These are phyloP conservation scores for Lichtheimia corymbifera DNA, from an alignment of 371 early-diverging fungal genomes.

Conservation along the genomic window DNA sequence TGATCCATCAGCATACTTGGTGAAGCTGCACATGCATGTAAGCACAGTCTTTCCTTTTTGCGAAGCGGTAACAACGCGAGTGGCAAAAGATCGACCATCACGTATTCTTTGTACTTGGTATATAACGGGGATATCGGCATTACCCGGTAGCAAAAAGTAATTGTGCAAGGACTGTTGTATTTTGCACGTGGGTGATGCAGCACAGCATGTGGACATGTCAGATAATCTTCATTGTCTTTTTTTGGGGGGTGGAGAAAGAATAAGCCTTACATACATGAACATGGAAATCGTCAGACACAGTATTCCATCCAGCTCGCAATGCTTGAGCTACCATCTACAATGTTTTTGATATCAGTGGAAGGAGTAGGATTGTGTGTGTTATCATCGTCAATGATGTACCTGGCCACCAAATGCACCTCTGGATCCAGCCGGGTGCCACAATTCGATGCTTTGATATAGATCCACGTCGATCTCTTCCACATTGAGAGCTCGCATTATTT, in stretches of 20 bases:
- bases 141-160: conserved; percentile 38
- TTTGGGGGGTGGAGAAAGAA: background rate
- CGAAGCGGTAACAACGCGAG: conserved; percentile 39
- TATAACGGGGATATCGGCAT: conserved; percentile 39
- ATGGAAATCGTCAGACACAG: conserved; percentile 66
- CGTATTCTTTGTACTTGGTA: conserved; percentile 40
- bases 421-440: conserved; percentile 82
- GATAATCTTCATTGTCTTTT: too few relatives aligned
- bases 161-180: conserved; percentile 34
- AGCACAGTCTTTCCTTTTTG: conserved; percentile 43
- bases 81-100: conserved; percentile 45
- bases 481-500: conserved; percentile 41
- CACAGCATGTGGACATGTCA: too few relatives aligned
- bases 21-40: conserved; percentile 39
- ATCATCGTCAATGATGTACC: conserved; percentile 15
- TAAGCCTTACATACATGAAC: conserved; percentile 63
- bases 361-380: background rate
- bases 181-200: too few relatives aligned
- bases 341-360: background rate
- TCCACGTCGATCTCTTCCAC: conserved; percentile 70
- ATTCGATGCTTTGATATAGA: conserved; percentile 68
- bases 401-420: conserved; percentile 86
- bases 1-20: conserved; percentile 21
- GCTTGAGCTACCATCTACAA: conserved; percentile 77
- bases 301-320: conserved; percentile 77